Percentiles rank a stretch among this genome's conserved stretches.
Conservation (phyloP, 2,329 filamentous ascomycete species). For the Pestalotiopsis sp. region DNA sequence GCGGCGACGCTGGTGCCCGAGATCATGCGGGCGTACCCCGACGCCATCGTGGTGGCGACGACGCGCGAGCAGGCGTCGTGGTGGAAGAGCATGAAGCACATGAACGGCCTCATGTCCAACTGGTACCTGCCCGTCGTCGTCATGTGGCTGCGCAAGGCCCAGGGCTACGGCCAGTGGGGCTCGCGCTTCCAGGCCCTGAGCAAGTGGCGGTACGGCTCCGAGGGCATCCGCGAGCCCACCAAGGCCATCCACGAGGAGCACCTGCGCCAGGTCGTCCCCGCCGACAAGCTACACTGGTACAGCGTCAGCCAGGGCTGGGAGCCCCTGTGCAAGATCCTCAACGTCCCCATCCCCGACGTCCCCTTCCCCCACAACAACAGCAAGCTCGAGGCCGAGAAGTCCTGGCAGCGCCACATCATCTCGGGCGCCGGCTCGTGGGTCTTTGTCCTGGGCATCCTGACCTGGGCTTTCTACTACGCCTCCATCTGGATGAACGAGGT, state of each 20-base stretch:
- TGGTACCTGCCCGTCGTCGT: conserved; percentile 36
- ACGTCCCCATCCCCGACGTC: conserved; percentile 22
- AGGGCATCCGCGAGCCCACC: conserved; percentile 31
- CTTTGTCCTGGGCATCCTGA: conserved; percentile 26
- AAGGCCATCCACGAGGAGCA: conserved; percentile 33
- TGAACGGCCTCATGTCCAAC: conserved; percentile 35
- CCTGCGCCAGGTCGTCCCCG: conserved; percentile 33
- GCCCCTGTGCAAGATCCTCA: conserved; percentile 13
- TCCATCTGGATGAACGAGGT: conserved; percentile 1
- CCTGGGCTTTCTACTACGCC: conserved; percentile 19
- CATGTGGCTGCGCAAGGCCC: conserved; percentile 34
- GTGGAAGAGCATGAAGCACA: conserved; percentile 38
- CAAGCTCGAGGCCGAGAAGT: conserved; percentile 29
- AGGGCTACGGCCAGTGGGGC: conserved; percentile 34
- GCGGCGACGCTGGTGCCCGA: conserved; percentile 42
- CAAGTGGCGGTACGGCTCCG: conserved; percentile 30
- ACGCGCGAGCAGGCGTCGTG: conserved; percentile 39
- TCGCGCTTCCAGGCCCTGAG: conserved; percentile 15
- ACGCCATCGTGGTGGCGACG: conserved; percentile 51
- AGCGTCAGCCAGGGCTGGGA: conserved; percentile 26
- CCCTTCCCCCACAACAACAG: conserved; percentile 40
- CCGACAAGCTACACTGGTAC: conserved; percentile 37
- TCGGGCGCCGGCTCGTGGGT: conserved; percentile 30
- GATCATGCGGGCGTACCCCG: conserved; percentile 49
- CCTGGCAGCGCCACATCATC: conserved; percentile 28